These are phyloP conservation scores for Mortierella sp. DNA, from an alignment of 371 early-diverging fungal genomes.

Conservation along the genomic window DNA sequence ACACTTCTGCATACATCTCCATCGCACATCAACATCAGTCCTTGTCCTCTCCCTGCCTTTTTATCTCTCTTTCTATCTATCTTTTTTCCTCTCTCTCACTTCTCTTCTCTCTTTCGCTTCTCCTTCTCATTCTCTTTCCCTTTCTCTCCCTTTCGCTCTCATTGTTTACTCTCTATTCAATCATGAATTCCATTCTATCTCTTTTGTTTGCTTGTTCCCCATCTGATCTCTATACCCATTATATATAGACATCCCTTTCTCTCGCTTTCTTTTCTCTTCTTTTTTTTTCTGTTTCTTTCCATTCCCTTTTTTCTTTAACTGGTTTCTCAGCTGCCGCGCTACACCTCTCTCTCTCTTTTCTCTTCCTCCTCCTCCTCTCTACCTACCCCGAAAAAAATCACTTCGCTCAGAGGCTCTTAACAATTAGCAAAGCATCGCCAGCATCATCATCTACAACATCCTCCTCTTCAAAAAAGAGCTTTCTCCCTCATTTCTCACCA, in stretches of 20 bases:
- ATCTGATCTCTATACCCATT: background rate
- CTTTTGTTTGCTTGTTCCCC: background rate
- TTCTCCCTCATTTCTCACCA: background rate
- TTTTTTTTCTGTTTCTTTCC: background rate
- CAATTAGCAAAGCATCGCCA: slow-evolving; percentile 1
- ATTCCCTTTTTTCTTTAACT: background rate
- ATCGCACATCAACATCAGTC: background rate
- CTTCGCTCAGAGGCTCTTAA: background rate
- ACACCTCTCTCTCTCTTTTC: background rate
- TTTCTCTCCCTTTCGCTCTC: background rate
- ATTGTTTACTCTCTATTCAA: background rate
- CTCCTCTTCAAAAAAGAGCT: background rate
- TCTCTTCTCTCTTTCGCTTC: background rate
- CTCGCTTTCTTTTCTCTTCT: background rate
- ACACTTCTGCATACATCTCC: slow-evolving; percentile 10
- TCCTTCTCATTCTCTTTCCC: background rate
- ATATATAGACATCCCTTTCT: background rate
- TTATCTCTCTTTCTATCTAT: background rate
- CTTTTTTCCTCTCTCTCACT: background rate
- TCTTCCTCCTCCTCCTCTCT: background rate
- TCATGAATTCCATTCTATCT: background rate
- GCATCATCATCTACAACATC: background rate
- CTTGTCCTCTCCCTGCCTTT: slow-evolving; percentile 1
- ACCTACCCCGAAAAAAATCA: background rate
- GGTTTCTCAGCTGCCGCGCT: background rate